Evolutionary conservation across 2,329 filamentous ascomycete genomes (phyloP), one percentile per base, ranked within the genome.

Genomic region (Fusarium armeniacum): DNA sequence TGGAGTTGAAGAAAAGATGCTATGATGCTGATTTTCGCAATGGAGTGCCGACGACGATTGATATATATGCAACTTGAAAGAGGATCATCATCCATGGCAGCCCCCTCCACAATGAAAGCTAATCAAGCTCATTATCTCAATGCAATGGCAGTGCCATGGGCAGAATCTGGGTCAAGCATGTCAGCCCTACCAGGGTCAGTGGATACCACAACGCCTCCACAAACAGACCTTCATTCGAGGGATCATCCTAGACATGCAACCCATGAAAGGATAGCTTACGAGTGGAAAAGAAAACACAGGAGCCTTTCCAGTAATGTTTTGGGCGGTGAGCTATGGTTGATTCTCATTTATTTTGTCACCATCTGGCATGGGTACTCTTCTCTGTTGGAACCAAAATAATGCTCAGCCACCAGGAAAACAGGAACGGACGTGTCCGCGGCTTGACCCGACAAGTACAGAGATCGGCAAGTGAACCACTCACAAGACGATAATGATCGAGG

Each of bases 131-230:
- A 36, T 53, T 52, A 36, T 58, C 55, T 35, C 22, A 53, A 36
- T 41, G 40, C 30, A 26, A 43, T 35, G n/a, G 44, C 38, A 55
- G 16, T 32, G 56, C 57, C 6, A 32, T 26, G 22, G 33, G 28
- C 36, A 33, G 28, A 58, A 41, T 33, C 13, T 43, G 13, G 28
- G 26, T 33, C 55, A n/a, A 30, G 10, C 47, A 58, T 53, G 47
- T 58, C 55, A 58, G 55, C 55, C 55, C 55, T 54, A 58, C 36
- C 35, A 28, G 55, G 28, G 16, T 15, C 28, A 16, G 16, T 38
- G 30, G 54, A 20, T 26, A 32, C 47, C 20, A 28, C 26, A 33
- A 13, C 16, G 26, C 26, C 16, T 47, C 33, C 35, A 3, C 41
- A 20, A 43, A 35, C 15, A 38, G 47, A 24, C 9, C n/a, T n/a